Evolutionary conservation across 805 yeast genomes (phyloP).

Genomic region (Saturnispora zaruensis): DNA sequence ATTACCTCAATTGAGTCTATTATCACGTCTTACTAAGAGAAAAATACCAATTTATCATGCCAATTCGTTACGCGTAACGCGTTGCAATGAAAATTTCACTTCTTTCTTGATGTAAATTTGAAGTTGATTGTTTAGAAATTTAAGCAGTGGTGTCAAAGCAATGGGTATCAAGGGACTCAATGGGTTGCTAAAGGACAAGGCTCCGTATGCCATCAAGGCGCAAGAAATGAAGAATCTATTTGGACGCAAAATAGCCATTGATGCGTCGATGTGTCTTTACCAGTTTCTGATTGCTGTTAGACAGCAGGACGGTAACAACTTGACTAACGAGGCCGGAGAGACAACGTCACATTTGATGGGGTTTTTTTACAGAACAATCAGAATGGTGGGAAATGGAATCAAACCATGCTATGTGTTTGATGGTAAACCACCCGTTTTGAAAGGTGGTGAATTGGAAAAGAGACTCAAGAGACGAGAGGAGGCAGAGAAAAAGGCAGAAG

Average conservation of each 20-base stretch:
- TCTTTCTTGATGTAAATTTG: neutral
- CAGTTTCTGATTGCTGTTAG: conserved; percentile 95
- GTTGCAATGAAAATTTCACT: neutral
- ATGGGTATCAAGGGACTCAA: conserved; percentile 59
- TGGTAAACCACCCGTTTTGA: conserved; percentile 93
- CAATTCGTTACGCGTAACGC: neutral
- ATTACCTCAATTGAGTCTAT: too few species aligned
- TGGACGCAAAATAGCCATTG: conserved; percentile 96
- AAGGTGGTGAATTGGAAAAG: conserved; percentile 87
- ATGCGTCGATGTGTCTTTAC: conserved; percentile 93
- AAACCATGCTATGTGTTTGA: conserved; percentile 97
- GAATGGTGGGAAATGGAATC: conserved; percentile 86
- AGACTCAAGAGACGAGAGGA: conserved; percentile 74
- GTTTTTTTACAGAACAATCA: conserved; percentile 84
- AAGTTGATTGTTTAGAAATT: too few species aligned
- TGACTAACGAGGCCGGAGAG: conserved; percentile 82
- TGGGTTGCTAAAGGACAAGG: conserved; percentile 80
- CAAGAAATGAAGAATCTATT: conserved; percentile 77
- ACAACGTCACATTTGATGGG: conserved; percentile 94
- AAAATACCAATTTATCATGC: too few species aligned
- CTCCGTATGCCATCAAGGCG: conserved; percentile 70
- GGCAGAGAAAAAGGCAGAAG: conserved; percentile 68
- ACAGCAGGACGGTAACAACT: conserved; percentile 92
- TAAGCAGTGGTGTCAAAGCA: too few species aligned
- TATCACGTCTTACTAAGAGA: too few species aligned